Evolutionary conservation across 192 early-diverging fungal species (phyloP), one percentile per base, ranked within the genome.

Genomic region (Mortierella claussenii): DNA sequence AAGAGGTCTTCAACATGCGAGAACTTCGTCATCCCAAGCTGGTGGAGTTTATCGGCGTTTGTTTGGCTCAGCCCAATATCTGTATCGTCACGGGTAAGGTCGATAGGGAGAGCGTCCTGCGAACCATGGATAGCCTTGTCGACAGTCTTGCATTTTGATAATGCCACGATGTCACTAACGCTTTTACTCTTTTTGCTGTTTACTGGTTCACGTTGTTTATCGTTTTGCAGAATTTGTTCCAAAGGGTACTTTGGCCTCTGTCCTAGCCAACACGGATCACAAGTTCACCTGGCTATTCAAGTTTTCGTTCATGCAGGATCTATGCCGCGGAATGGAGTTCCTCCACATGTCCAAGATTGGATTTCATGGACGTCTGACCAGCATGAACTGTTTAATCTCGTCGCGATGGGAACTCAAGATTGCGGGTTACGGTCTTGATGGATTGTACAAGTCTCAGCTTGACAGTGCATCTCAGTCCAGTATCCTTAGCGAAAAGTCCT

Each of bases 271-370:
- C 42, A 53, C 32, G 26, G 82, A 83, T 15, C 61, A 79, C 51
- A 67, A 79, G 49, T 69, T 83, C 21, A 62, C 82, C 10, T 83
- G 82, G 82, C 68, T 81, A 1, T 83, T 83, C 64, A 78, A 75
- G 57, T 81, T 80, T 37, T 80, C 79, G 3, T 68, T 83, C 27
- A 83, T 83, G 42, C 70, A 80, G 21, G 82, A 83, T 55, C 56
- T 83, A 3, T 63, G 80, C 10, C 59, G 71, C 32, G 82, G 79
- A 20, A 83, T 83, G 82, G 64, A 68, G 40, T 83, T 83, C 45
- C 55, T 83, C 28, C 82, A 83, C 57, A 73, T 78, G 65, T 80
- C 79, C 12, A 83, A 81, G 46, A 71, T 83, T 42, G 58, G 32
- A 20, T 55, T 71, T 28, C 82, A 83, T 54, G 79, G 82, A 6